A percentile compares a stretch with the other conserved stretches of the same genome.
Conservation (phyloP, 1,284 basidiomycete genomes). For the Puccinia polysora region DNA sequence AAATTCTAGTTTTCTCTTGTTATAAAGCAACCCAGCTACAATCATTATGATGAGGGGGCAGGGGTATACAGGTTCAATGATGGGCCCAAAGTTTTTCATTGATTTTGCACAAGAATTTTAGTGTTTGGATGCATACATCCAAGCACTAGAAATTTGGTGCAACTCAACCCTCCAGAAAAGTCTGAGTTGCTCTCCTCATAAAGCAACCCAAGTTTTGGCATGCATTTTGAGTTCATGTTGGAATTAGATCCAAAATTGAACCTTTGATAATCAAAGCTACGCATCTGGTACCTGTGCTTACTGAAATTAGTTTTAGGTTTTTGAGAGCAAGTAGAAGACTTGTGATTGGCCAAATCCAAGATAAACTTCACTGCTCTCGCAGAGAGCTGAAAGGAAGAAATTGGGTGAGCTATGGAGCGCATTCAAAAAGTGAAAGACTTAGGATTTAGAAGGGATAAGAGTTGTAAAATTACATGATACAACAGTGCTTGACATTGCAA, state of each 20-base stretch:
- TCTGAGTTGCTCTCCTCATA: no score
- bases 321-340: constrained; percentile 1
- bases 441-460: no score
- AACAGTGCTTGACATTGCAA: constrained; percentile 68
- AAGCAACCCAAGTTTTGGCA: constrained; percentile 16
- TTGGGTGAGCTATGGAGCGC: neutral
- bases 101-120: no score
- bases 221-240: neutral
- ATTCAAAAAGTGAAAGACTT: neutral
- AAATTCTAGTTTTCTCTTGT: no score
- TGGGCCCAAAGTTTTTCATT: no score
- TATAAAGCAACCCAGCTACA: no score
- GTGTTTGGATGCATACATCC: no score
- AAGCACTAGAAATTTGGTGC: no score
- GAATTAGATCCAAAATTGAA: constrained; percentile 4
- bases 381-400: constrained; percentile 24
- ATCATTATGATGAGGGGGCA: no score
- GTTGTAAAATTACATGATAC: constrained; percentile 65
- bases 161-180: no score
- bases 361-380: constrained; percentile 60
- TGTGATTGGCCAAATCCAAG: constrained; percentile 33
- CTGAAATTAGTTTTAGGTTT: constrained; percentile 24
- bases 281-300: constrained; percentile 25
- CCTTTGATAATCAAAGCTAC: constrained; percentile 36
- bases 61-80: no score